These are phyloP conservation scores for Melanomma pulvis-pyrius DNA, from an alignment of 495 filamentous ascomycete species.

Conservation along the genomic window DNA sequence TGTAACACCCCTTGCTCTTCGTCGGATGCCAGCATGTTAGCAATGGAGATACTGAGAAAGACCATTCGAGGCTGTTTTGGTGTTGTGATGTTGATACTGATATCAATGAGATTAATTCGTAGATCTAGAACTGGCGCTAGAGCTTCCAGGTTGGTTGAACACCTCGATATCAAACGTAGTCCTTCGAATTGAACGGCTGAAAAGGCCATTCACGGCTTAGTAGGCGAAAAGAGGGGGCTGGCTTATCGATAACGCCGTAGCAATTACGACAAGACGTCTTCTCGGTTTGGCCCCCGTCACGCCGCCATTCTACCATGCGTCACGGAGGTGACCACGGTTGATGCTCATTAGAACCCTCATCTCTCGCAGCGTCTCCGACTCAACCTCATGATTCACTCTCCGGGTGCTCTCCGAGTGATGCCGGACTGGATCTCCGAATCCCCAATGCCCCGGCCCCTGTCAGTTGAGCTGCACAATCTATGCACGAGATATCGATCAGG, in stretches of 20 bases:
- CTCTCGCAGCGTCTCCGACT: not conserved
- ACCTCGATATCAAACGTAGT: not conserved
- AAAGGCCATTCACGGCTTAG: not conserved
- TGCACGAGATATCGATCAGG: constrained; percentile 35
- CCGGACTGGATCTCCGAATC: no score
- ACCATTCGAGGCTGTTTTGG: not conserved
- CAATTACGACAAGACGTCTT: not conserved
- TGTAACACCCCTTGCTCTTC: not conserved
- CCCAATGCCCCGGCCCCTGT: constrained; percentile 6
- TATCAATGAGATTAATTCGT: not conserved
- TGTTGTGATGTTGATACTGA: not conserved
- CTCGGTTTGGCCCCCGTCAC: not conserved
- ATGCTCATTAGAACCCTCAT: no score
- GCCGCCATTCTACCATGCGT: no score
- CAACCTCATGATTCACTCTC: not conserved
- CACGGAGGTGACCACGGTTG: no score
- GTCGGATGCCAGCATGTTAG: not conserved
- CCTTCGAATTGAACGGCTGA: not conserved
- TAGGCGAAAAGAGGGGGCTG: not conserved
- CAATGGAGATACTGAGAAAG: not conserved
- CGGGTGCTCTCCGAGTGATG: no score
- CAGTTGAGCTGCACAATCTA: constrained; percentile 21
- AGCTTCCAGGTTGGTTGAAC: not conserved
- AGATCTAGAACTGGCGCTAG: not conserved
- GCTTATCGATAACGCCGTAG: not conserved